Base-by-base conservation (phyloP, 1,139 yeast genomes). In the Zygotorulaspora mrakii region DNA sequence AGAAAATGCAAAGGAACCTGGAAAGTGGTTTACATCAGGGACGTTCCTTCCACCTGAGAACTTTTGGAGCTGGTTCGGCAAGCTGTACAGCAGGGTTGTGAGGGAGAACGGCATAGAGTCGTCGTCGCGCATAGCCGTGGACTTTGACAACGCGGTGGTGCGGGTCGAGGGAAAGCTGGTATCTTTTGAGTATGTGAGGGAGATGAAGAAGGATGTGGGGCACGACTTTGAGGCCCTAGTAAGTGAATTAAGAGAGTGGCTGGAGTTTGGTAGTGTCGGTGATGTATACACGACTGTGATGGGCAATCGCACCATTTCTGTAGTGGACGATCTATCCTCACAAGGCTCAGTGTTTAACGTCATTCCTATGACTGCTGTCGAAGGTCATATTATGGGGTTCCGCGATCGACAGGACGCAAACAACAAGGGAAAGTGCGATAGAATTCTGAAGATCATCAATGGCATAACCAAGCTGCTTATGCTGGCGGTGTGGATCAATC, bases 51-150 rank as follows among this genome's bases (percentile, higher is more conserved):
- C 33, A 7, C 26, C 17, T n/a, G 32, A 10, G 33, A n/a, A 31
- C 4, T 31, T 20, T 21, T 31, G 33, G 33, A 16, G 26, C 17
- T 31, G 33, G 33, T 31, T 31, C 26, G 13, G 33, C 11, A 11
- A 17, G 33, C 26, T 31, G 18, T 31, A 31, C 25, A 13, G 21
- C 26, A 20, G 21, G 25, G 25, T 31, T 8, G 33, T 26, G n/a
- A 31, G 21, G 17, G 33, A 31, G n/a, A n/a, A n/a, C 8, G 33
- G 26, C 10, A 31, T 31, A 9, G 33, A 31, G 33, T 13, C 33
- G 33, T 31, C 33, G 33, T n/a, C 33, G n/a, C 33, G 26, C 17
- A 26, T 31, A 26, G 13, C 33, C 8, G 33, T 31, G 17, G 13
- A 20, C 17, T 17, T 13, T 13, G 17, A 9, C 26, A 17, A 17